Conservation (phyloP, 169 alveolate species). For the Neospora caninum region DNA sequence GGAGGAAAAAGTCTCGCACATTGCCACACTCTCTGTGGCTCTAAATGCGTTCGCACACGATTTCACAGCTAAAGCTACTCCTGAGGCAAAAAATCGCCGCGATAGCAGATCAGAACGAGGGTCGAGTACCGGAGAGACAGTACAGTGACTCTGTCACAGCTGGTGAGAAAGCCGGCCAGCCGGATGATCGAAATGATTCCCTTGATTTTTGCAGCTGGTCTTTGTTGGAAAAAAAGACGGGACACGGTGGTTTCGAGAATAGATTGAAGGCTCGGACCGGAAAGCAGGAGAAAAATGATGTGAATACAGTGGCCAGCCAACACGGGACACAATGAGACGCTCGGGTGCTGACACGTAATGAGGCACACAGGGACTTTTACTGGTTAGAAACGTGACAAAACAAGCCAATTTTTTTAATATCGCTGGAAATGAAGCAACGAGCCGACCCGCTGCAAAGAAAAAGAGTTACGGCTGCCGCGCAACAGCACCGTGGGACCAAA, state of each 20-base stretch:
- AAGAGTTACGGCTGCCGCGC: conserved; percentile 13
- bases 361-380: conserved; percentile 4
- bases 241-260: neutral
- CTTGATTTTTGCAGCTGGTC: neutral
- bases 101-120: neutral
- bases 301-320: neutral
- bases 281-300: neutral
- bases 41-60: neutral
- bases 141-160: neutral
- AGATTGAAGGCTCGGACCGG: neutral
- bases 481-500: conserved; percentile 27
- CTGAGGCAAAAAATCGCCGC: neutral
- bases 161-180: neutral
- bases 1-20: neutral
- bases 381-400: conserved; percentile 9
- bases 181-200: neutral
- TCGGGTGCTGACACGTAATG: conserved; percentile 1
- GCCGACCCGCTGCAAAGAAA: neutral
- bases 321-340: neutral
- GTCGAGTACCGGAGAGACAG: neutral
- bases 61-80: neutral
- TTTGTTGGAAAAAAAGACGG: neutral
- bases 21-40: conserved; percentile 2
- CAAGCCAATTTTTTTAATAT: neutral
- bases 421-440: neutral